Base-by-base conservation (phyloP, 192 early-diverging fungal genomes). In the Backusella sp. region DNA sequence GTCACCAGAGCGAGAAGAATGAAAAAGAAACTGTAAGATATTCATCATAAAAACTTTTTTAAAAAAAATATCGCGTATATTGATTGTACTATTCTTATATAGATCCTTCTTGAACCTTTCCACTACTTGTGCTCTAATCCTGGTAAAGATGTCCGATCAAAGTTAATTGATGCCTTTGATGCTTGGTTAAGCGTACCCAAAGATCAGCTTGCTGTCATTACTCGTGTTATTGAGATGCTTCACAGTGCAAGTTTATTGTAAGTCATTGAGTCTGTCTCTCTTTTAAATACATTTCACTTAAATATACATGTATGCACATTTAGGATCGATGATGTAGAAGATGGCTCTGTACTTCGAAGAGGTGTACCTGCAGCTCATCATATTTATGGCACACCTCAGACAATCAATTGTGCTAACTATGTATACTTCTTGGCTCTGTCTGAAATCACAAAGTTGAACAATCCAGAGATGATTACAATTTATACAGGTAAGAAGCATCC, bases 321-420 rank as follows among this genome's bases (percentile, higher is more conserved):
- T 76, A 94, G 93, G 65, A 92, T 99, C 30, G 98, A 99, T 80
- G 98, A 99, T 75, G 94, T 99, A 12, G 94, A 99, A 80, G 98
- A 99, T 76, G 92, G 90, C 70, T 97, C 96, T 0, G 88, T 90
- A 26, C 77, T 99, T 66, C 87, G 98, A 69, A 83, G 98, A 74
- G 98, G 98, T 1, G 85, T 91, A 49, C 89, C 97, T 79, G 96
- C 95, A 46, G 97, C 98, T 0, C 97, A 99, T 84, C 94, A 96
- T 70, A 94, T 99, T 37, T 99, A 92, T 86, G 98, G 98, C 11
- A 85, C 93, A 19, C 90, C 98, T 8, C 88, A 91, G 68, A 94
- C 96, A 11, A 99, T 99, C 72, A 99, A 99, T 76, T 97, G 94
- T 53, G 97, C 95, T 36, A 98, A 99, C 82, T 98, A 96, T 73